Percentiles rank a stretch among this genome's conserved stretches.
Evolutionary conservation across 768 basidiomycete species (phyloP).

Genomic region (Phallus indusiatus): DNA sequence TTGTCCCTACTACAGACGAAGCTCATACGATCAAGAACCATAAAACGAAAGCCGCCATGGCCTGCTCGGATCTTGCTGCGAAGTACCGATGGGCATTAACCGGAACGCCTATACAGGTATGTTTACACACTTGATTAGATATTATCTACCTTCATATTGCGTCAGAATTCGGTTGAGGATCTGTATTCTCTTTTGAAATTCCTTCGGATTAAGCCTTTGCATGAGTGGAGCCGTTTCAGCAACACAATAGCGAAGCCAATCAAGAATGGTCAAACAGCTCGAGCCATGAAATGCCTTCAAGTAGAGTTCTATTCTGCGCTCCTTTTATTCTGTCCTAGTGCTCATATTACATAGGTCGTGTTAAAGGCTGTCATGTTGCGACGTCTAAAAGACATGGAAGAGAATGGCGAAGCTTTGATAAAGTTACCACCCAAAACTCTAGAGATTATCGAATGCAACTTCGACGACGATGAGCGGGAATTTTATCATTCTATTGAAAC

Average conservation of each 20-base stretch:
- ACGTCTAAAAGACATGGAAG: slow-evolving; percentile 60
- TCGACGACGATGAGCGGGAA: slow-evolving; percentile 62
- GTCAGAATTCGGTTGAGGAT: slow-evolving; percentile 89
- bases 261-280: slow-evolving; percentile 49
- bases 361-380: slow-evolving; percentile 84
- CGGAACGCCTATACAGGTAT: slow-evolving; percentile 54
- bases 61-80: slow-evolving; percentile 65
- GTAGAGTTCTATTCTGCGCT: slow-evolving; percentile 26
- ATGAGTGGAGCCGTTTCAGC: slow-evolving; percentile 74
- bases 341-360: slow-evolving; percentile 42
- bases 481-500: slow-evolving; percentile 72
- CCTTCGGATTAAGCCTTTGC: slow-evolving; percentile 71
- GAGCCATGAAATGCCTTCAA: slow-evolving; percentile 80
- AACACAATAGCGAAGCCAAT: slow-evolving; percentile 71
- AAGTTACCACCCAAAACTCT: slow-evolving; percentile 70
- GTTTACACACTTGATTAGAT: neutral
- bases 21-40: slow-evolving; percentile 92
- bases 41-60: slow-evolving; percentile 64
- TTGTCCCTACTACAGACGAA: slow-evolving; percentile 50
- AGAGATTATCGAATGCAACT: slow-evolving; percentile 63
- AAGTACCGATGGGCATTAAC: slow-evolving; percentile 87
- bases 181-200: slow-evolving; percentile 86
- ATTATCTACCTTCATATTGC: neutral
- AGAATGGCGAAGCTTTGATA: slow-evolving; percentile 77
- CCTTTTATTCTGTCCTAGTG: neutral